A percentile compares a stretch with the other conserved stretches of the same genome.
phyloP scores from a whole-genome alignment of 2,329 filamentous ascomycete species.

The Stemphylium lycopersici region DNA sequence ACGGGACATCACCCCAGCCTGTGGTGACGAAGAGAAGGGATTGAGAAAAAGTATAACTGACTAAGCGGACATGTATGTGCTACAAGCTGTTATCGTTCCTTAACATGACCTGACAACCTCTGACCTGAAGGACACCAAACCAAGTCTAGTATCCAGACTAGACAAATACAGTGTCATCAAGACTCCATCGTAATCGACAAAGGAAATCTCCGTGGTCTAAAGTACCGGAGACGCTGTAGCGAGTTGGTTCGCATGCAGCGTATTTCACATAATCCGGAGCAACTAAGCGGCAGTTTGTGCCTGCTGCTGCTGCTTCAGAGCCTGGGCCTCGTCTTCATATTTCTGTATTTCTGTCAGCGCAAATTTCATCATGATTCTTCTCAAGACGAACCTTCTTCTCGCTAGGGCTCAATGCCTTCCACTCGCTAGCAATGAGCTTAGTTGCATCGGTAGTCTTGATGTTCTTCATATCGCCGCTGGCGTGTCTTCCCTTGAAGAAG shows the following conservation, averaged over 20 bases:
- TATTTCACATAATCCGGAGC: not conserved
- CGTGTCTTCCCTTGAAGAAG: constrained; percentile 55
- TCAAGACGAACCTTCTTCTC: constrained; percentile 55
- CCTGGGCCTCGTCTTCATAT: constrained; percentile 37
- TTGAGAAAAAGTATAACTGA: not conserved
- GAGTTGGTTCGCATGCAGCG: not conserved
- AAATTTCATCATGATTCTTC: not conserved
- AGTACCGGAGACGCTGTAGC: not conserved
- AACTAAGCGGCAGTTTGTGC: not conserved
- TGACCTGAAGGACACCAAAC: not conserved
- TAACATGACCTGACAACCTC: not conserved
- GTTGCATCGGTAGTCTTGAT: constrained; percentile 50
- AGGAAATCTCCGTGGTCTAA: constrained; percentile 6
- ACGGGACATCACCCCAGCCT: not conserved
- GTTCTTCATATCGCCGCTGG: constrained; percentile 58
- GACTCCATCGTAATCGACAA: constrained; percentile 3
- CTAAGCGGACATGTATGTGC: constrained; percentile 1
- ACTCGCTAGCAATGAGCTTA: constrained; percentile 55
- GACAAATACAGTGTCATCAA: constrained; percentile 9
- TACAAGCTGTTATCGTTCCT: not conserved
- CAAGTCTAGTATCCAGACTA: constrained; percentile 24
- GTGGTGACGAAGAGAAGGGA: not conserved
- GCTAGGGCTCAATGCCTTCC: constrained; percentile 52
- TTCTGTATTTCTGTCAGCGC: constrained; percentile 38
- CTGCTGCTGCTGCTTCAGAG: not conserved